phyloP scores from a whole-genome alignment of 495 filamentous ascomycete species.

The Arthonia radiata region DNA sequence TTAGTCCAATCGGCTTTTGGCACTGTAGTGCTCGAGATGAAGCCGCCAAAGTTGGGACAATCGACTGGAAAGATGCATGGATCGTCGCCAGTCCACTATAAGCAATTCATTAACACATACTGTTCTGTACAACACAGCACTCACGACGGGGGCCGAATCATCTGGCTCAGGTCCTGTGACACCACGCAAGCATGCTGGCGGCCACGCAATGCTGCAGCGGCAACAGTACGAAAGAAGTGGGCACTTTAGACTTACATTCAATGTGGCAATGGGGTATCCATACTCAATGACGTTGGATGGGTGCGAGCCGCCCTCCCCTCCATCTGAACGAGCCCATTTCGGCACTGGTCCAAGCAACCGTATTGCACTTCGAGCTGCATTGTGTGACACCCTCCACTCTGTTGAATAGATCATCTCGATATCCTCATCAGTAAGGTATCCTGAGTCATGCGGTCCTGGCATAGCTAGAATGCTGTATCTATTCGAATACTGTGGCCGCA shows the following conservation, averaged over 20 bases:
- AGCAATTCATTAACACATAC: no score
- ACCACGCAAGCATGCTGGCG: no score
- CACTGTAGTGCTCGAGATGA: constrained; percentile 27
- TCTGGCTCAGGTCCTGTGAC: no score
- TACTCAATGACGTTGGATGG: constrained; percentile 35
- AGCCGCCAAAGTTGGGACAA: constrained; percentile 33
- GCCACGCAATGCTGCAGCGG: no score
- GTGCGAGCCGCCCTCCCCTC: constrained; percentile 34
- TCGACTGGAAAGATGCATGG: constrained; percentile 32
- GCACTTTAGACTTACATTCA: no score
- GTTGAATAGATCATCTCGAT: constrained; percentile 29
- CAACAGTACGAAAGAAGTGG: no score
- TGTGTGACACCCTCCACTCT: constrained; percentile 32
- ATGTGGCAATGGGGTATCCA: constrained; percentile 26
- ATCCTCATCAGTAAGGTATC: constrained; percentile 24
- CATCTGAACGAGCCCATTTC: constrained; percentile 28
- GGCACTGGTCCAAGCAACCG: constrained; percentile 29
- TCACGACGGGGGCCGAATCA: no score
- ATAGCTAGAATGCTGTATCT: constrained; percentile 26
- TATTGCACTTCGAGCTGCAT: constrained; percentile 30
- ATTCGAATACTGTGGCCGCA: constrained; percentile 20
- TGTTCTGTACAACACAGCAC: no score
- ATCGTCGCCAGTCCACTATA: constrained; percentile 35
- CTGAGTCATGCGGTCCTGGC: constrained; percentile 31
- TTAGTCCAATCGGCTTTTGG: constrained; percentile 31